These are phyloP conservation scores for Pythium dissotocum DNA, from an alignment of 352 stramenopile genomes.

Conservation along the genomic window DNA sequence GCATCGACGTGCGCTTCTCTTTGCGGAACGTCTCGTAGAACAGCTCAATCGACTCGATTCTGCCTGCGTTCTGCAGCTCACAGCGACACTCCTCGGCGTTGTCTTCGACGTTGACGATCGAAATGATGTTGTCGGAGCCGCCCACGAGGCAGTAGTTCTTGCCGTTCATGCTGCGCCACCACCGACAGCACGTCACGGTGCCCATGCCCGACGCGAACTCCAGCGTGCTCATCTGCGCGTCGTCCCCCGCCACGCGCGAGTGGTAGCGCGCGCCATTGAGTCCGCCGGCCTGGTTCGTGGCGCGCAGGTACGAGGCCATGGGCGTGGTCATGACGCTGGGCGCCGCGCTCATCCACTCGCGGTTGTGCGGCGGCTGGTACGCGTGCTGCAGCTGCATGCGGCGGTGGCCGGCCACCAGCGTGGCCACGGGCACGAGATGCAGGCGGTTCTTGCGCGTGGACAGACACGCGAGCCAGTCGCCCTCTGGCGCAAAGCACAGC, in stretches of 20 bases:
- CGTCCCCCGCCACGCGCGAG: constrained; percentile 76
- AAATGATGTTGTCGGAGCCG: constrained; percentile 74
- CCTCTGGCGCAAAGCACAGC: constrained; percentile 80
- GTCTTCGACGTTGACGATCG: constrained; percentile 85
- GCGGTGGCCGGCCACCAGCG: constrained; percentile 57
- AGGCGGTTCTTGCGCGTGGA: constrained; percentile 77
- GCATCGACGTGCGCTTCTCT: constrained; percentile 79
- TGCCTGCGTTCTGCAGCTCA: constrained; percentile 63
- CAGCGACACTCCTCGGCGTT: constrained; percentile 85
- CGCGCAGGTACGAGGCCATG: constrained; percentile 83
- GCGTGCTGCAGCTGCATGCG: constrained; percentile 56
- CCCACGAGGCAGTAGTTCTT: constrained; percentile 86
- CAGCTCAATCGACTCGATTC: constrained; percentile 75
- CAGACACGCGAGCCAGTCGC: constrained; percentile 82
- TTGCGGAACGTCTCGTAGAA: constrained; percentile 77
- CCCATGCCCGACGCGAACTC: constrained; percentile 79
- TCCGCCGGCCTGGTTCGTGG: constrained; percentile 75
- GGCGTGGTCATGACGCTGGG: constrained; percentile 76
- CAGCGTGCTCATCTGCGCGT: constrained; percentile 84
- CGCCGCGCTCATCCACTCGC: constrained; percentile 72
- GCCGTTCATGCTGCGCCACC: constrained; percentile 82
- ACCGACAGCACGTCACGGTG: constrained; percentile 60
- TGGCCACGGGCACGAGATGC: constrained; percentile 71
- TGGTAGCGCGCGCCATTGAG: constrained; percentile 83
- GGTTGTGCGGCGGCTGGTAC: constrained; percentile 50